Percentiles rank a stretch among this genome's conserved stretches.
Conservation (phyloP, 345 rosid species). For the Linum trigynum region DNA sequence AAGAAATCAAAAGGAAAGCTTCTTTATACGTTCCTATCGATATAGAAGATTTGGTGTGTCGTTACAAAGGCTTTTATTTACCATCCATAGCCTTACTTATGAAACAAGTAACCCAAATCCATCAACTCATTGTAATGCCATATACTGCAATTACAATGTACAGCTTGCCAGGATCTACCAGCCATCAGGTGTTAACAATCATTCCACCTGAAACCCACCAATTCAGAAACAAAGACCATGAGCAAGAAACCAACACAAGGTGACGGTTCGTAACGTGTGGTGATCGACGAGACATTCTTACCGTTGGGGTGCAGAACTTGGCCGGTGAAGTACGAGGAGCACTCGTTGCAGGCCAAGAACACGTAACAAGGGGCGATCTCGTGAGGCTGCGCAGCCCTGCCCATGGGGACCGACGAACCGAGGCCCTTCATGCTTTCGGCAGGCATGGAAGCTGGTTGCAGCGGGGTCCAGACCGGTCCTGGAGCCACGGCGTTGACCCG, state of each 20-base stretch:
- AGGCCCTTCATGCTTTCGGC: conserved; percentile 2
- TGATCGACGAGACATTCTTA: no score
- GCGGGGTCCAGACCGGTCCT: conserved; percentile 18
- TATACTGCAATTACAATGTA: no score
- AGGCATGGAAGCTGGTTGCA: conserved; percentile 10
- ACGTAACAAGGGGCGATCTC: conserved; percentile 4
- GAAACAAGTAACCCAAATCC: no score
- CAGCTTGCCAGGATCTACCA: not conserved
- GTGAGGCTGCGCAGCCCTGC: conserved; percentile 5
- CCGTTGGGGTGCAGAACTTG: not conserved
- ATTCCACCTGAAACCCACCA: not conserved
- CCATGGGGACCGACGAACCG: not conserved
- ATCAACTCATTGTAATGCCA: no score
- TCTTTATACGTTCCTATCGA: no score
- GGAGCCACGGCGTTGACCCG: conserved; percentile 14
- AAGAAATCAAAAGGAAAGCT: no score
- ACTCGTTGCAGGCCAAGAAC: not conserved
- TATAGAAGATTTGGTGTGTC: no score
- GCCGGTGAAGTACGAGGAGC: not conserved
- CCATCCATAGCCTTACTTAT: no score
- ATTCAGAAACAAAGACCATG: not conserved
- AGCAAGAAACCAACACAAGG: not conserved
- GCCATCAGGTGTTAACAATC: not conserved
- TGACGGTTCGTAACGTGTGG: not conserved
- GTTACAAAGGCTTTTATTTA: no score